These are phyloP conservation scores for Suillus luteus DNA, from an alignment of 768 basidiomycete genomes.

Conservation along the genomic window DNA sequence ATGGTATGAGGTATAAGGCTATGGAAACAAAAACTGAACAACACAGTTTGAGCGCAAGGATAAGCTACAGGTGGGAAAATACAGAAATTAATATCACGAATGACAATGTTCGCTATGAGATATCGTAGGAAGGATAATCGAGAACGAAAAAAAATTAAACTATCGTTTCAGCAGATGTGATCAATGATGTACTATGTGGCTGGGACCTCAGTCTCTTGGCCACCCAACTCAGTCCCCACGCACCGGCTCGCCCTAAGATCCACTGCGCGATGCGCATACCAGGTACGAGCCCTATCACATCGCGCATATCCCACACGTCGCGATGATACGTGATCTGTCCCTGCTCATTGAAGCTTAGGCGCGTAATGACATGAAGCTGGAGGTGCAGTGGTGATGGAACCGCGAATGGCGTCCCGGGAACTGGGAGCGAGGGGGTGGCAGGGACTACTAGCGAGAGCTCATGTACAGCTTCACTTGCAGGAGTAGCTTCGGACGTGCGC, in stretches of 20 bases:
- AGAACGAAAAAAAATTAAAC: not conserved
- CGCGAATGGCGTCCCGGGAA: slow-evolving; percentile 59
- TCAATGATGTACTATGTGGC: not conserved
- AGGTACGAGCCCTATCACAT: slow-evolving; percentile 72
- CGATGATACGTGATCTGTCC: slow-evolving; percentile 74
- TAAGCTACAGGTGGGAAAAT: not conserved
- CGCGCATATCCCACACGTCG: slow-evolving; percentile 72
- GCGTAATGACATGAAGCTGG: slow-evolving; percentile 7
- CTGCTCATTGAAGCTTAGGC: slow-evolving; percentile 24
- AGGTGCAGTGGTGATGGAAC: slow-evolving; percentile 74
- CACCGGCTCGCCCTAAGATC: slow-evolving; percentile 63
- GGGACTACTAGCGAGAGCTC: not conserved
- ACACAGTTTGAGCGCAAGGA: not conserved
- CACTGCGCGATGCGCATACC: slow-evolving; percentile 69
- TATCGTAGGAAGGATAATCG: not conserved
- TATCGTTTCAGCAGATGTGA: not conserved
- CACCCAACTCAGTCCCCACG: slow-evolving; percentile 52
- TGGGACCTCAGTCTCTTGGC: slow-evolving; percentile 1
- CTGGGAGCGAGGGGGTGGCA: slow-evolving; percentile 42
- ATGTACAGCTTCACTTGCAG: not conserved
- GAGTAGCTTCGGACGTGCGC: not conserved
- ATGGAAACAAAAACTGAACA: not conserved
- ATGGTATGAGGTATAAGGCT: slow-evolving; percentile 4
- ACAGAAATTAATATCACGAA: not conserved
- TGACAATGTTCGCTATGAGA: not conserved